Evolutionary conservation across 352 stramenopile genomes (phyloP).

Genomic region (Phytophthora kernoviae): DNA sequence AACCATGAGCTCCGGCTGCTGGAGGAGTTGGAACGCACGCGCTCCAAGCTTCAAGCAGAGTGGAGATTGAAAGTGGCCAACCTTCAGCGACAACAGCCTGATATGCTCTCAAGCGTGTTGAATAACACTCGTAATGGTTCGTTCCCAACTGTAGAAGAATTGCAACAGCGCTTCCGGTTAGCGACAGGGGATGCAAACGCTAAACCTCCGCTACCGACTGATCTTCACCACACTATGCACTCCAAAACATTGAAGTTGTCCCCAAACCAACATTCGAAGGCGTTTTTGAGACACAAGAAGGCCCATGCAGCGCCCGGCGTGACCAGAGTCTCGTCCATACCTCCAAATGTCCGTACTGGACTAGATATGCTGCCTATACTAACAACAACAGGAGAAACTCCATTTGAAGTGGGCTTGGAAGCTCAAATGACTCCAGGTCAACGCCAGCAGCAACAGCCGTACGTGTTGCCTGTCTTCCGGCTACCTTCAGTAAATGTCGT

Average conservation of each 20-base stretch:
- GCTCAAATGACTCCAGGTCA: constrained; percentile 15
- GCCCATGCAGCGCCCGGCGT: constrained; percentile 9
- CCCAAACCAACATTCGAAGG: constrained; percentile 49
- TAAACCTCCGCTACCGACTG: constrained; percentile 14
- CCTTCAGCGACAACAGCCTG: constrained; percentile 49
- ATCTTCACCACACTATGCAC: constrained; percentile 47
- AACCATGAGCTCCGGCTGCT: constrained; percentile 81
- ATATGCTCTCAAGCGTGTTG: constrained; percentile 22
- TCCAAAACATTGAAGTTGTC: constrained; percentile 49
- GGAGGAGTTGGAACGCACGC: constrained; percentile 79
- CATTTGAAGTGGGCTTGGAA: constrained; percentile 72
- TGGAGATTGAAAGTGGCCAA: constrained; percentile 68
- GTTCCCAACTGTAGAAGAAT: constrained; percentile 37
- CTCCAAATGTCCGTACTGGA: constrained; percentile 34
- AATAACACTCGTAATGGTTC: constrained; percentile 21
- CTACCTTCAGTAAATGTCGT: constrained; percentile 63
- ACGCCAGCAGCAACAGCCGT: constrained; percentile 31
- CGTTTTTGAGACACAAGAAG: constrained; percentile 56
- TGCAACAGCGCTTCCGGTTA: constrained; percentile 45
- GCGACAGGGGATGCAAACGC: constrained; percentile 28
- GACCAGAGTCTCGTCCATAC: constrained; percentile 5
- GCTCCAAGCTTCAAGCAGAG: constrained; percentile 66
- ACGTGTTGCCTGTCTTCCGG: constrained; percentile 75
- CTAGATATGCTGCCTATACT: constrained; percentile 78
- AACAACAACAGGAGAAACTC: constrained; percentile 67